A percentile compares a stretch with the other conserved stretches of the same genome.
phyloP scores from a whole-genome alignment of 148 eudicot species.

The Camellia lanceoleosa region DNA sequence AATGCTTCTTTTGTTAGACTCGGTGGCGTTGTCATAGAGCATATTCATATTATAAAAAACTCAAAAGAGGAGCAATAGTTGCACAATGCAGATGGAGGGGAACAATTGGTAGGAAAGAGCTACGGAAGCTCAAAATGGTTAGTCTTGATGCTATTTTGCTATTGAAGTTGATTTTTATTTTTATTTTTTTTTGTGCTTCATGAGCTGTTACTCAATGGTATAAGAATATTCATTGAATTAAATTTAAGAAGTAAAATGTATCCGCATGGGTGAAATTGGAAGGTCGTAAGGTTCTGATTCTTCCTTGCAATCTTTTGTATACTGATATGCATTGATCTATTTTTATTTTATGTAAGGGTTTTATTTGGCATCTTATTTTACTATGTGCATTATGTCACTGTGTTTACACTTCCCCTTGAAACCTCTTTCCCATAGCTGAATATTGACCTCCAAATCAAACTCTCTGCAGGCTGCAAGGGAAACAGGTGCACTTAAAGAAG shows the following conservation, averaged over 20 bases:
- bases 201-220: background rate
- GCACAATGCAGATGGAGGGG: constrained; percentile 96
- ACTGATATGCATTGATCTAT: background rate
- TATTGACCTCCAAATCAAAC: constrained; percentile 14
- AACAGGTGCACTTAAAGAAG: constrained; percentile 95
- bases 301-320: background rate
- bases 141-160: constrained; percentile 22
- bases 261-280: background rate
- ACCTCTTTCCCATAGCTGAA: background rate
- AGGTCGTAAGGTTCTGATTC: background rate
- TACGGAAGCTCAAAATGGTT: constrained; percentile 90
- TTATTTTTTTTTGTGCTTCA: too few species aligned
- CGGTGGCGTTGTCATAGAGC: constrained; percentile 79
- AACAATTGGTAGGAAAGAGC: constrained; percentile 60
- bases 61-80: constrained; percentile 63
- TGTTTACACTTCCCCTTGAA: background rate
- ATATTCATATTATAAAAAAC: constrained; percentile 59
- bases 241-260: background rate
- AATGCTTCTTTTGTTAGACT: constrained; percentile 38
- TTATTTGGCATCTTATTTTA: background rate
- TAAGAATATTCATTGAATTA: background rate
- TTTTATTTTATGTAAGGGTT: background rate
- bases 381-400: background rate
- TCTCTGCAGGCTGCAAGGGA: constrained; percentile 88
- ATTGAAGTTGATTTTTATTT: background rate